Evolutionary conservation across 2,329 filamentous ascomycete species (phyloP), one percentile per base, ranked within the genome.

Genomic region (Pseudogymnoascus sp.): DNA sequence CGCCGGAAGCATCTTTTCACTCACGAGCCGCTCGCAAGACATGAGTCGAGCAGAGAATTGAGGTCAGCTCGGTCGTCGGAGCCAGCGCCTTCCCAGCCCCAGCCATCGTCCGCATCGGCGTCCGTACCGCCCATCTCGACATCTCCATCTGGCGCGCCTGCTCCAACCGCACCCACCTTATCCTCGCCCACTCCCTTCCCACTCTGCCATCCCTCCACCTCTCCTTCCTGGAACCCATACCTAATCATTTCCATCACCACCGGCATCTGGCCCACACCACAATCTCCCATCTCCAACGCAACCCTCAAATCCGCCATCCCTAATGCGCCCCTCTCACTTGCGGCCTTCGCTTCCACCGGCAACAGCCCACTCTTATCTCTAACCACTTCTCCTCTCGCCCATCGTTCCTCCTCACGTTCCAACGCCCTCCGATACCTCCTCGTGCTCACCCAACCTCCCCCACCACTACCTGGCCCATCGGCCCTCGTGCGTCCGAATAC

Each of bases 261-360:
- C 0, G 90, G 90, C 75, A 94, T 92, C 63, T 90, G 85, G 8
- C 86, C 85, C 65, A 96, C 80, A 63, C 89, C 87, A 26, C 83
- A 84, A 60, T 94, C 89, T 10, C 88, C 86, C 65, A 96, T 81
- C 63, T 89, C 84, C 13, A 96, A 73, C 0, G 90, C 85, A 2
- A 96, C 77, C 37, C 88, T 82, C 57, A 97, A 74, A 72, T 97
- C 93, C 15, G 86, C 84, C 76, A 93, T 87, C 11, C 86, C 86
- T 1, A 97, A 75, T 0, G 89, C 84, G 5, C 85, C 83, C 39
- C 91, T 81, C 67, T 88, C 84, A 61, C 84, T 84, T 13, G 88
- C 86, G 60, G 88, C 87, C 71, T 89, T 91, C 2, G 89, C 84
- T 73, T 97, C 92, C 36, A 92, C 77, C 0, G 92, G 93, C 5